Percentiles rank a stretch among this genome's conserved stretches.
Conservation (phyloP, 2,329 filamentous ascomycete species). For the Pyricularia sp. region DNA sequence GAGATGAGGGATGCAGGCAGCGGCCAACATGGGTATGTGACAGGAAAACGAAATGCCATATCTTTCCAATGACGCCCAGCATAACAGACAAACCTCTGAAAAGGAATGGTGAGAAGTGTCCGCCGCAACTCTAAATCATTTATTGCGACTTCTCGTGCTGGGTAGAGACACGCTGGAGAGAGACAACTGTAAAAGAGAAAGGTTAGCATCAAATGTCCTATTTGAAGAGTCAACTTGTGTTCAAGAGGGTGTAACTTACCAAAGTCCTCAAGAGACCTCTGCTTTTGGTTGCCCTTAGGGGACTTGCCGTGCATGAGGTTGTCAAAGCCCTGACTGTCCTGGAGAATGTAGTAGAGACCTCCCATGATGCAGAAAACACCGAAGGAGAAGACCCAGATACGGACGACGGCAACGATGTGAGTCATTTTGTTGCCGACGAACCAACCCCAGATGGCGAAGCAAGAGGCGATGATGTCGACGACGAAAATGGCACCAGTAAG, state of each 20-base stretch:
- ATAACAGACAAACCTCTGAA: constrained; percentile 16
- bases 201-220: constrained; percentile 32
- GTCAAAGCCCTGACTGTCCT: constrained; percentile 74
- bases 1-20: not conserved
- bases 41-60: constrained; percentile 9
- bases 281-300: constrained; percentile 71
- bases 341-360: constrained; percentile 66
- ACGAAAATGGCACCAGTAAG: constrained; percentile 66
- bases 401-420: constrained; percentile 68
- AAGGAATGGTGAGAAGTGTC: constrained; percentile 24
- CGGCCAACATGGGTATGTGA: constrained; percentile 12
- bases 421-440: constrained; percentile 54
- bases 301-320: constrained; percentile 91
- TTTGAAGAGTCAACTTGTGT: not conserved
- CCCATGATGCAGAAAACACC: constrained; percentile 75
- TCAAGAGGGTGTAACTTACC: constrained; percentile 46
- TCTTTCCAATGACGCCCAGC: constrained; percentile 9
- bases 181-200: constrained; percentile 54
- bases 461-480: constrained; percentile 75
- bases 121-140: constrained; percentile 22
- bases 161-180: constrained; percentile 80
- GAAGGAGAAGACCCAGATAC: constrained; percentile 87
- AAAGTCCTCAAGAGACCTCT: constrained; percentile 81
- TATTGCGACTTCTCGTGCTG: constrained; percentile 85
- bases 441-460: constrained; percentile 81